Conservation (phyloP, 371 early-diverging fungal species). For the Lichtheimia ramosa region DNA sequence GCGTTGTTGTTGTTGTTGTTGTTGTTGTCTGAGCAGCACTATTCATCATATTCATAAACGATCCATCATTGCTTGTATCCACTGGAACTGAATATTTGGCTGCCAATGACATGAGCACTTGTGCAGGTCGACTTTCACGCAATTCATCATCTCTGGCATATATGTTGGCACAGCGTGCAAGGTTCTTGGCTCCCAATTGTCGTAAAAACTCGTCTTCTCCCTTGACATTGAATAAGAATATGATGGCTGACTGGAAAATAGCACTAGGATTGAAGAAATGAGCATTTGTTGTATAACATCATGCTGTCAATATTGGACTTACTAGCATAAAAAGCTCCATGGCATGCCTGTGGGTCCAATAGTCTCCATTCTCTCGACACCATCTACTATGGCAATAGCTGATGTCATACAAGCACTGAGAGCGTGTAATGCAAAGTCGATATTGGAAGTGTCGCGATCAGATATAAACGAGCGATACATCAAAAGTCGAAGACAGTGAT, state of each 20-base stretch:
- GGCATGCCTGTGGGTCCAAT: conserved; percentile 23
- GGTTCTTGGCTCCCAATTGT: conserved; percentile 20
- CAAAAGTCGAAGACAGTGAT: conserved; percentile 15
- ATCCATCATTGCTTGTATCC: background rate
- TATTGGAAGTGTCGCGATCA: conserved; percentile 8
- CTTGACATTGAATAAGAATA: conserved; percentile 41
- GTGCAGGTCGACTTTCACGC: conserved; percentile 10
- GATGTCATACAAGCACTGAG: conserved; percentile 31
- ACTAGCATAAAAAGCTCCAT: conserved; percentile 39
- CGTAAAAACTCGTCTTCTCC: conserved; percentile 23
- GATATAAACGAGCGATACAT: conserved; percentile 23
- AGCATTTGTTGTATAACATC: background rate
- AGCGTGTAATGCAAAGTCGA: conserved; percentile 29
- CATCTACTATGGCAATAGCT: conserved; percentile 26
- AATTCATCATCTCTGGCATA: conserved; percentile 18
- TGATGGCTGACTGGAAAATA: conserved; percentile 40
- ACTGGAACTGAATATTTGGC: background rate
- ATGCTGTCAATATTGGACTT: conserved; percentile 7
- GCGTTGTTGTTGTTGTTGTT: too few relatives aligned
- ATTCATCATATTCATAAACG: background rate
- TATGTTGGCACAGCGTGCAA: conserved; percentile 22
- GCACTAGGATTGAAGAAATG: conserved; percentile 15
- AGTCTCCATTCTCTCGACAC: conserved; percentile 20
- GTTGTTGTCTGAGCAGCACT: background rate
- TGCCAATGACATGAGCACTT: conserved; percentile 10